phyloP scores from a whole-genome alignment of 2,329 filamentous ascomycete species.

The Diaporthe sp. region DNA sequence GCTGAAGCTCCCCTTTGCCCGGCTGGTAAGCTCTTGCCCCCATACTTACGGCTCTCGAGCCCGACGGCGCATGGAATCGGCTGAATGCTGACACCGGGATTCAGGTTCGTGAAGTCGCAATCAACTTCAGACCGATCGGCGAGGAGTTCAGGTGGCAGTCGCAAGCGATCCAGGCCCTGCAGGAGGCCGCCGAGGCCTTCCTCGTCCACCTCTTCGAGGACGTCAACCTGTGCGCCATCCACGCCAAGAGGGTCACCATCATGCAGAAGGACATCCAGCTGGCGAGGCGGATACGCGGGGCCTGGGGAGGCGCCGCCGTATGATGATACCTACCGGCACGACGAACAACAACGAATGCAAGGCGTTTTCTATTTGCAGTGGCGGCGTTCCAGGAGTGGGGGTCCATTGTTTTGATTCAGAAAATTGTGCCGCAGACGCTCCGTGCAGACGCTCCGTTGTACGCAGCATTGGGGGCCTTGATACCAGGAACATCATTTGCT shows the following conservation, averaged over 20 bases:
- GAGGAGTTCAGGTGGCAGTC: constrained; percentile 93
- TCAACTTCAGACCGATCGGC: constrained; percentile 71
- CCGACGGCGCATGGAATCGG: neutral
- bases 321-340: constrained; percentile 11
- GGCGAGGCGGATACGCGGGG: constrained; percentile 82
- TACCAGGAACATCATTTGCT: neutral
- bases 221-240: constrained; percentile 94
- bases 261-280: constrained; percentile 99
- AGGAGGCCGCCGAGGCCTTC: constrained; percentile 97
- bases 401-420: neutral
- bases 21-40: constrained; percentile 65
- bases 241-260: constrained; percentile 96
- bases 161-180: constrained; percentile 91
- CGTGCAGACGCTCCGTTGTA: neutral
- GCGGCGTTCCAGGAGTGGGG: constrained; percentile 32
- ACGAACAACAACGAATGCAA: constrained; percentile 1
- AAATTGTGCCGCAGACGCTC: neutral
- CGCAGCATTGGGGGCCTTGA: neutral
- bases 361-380: constrained; percentile 9
- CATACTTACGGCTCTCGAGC: neutral
- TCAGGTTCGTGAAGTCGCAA: constrained; percentile 79
- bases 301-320: constrained; percentile 74
- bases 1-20: constrained; percentile 82
- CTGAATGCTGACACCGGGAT: constrained; percentile 15
- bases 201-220: constrained; percentile 97